These are phyloP conservation scores for Colletotrichum endophyticum DNA, from an alignment of 2,329 filamentous ascomycete species.

Conservation along the genomic window DNA sequence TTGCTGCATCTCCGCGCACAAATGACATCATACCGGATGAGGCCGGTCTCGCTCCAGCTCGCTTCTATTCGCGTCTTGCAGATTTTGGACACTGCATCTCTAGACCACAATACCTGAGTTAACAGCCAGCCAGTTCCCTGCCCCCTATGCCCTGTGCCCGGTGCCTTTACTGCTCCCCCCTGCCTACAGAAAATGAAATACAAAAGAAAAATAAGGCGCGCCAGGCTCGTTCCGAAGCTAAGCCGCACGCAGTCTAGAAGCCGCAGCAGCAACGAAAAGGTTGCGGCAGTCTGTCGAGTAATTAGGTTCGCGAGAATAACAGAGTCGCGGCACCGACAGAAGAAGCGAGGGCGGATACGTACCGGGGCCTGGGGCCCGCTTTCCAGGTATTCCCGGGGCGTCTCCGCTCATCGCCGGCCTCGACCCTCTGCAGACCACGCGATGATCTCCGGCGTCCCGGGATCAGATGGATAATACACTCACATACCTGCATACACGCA, in stretches of 20 bases:
- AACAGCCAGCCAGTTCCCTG: too few species aligned
- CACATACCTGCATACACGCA: neutral
- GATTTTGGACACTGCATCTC: neutral
- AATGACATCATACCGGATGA: conserved; percentile 8
- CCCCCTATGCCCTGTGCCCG: too few species aligned
- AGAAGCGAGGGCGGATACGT: neutral
- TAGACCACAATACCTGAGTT: too few species aligned
- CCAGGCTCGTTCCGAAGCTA: neutral
- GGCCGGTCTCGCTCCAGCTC: neutral
- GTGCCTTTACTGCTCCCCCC: neutral
- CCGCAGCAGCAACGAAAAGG: neutral
- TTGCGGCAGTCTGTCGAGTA: neutral
- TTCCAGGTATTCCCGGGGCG: conserved; percentile 2
- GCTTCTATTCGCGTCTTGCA: neutral
- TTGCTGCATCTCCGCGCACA: neutral
- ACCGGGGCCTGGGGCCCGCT: neutral
- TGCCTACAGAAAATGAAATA: neutral
- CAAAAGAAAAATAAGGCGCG: neutral
- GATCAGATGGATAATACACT: neutral
- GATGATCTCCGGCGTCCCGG: conserved; percentile 11
- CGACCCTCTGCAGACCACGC: neutral
- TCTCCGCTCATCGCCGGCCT: conserved; percentile 7
- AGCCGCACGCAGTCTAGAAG: neutral
- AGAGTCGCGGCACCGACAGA: neutral
- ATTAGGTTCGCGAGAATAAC: neutral